These are phyloP conservation scores for Auriculariales sp. DNA, from an alignment of 768 basidiomycete species.

Conservation along the genomic window DNA sequence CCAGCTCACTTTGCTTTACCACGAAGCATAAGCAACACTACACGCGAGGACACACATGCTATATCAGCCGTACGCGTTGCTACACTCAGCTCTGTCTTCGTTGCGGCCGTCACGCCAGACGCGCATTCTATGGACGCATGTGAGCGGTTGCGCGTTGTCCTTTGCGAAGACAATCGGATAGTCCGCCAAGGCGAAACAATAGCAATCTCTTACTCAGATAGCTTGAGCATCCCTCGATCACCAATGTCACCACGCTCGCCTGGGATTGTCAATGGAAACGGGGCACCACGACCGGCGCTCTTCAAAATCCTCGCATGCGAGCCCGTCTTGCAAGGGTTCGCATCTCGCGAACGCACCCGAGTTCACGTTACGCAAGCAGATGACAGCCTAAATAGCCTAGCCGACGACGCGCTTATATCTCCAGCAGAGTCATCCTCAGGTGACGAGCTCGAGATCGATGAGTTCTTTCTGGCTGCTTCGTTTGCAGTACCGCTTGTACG, in stretches of 20 bases:
- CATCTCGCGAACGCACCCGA: neutral
- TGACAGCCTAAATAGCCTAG: neutral
- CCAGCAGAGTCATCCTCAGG: neutral
- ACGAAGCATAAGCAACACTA: too few relatives aligned
- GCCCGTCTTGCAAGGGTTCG: neutral
- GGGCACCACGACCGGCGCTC: neutral
- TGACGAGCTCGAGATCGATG: neutral
- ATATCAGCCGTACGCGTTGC: too few relatives aligned
- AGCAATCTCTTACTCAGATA: neutral
- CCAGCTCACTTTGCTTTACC: too few relatives aligned
- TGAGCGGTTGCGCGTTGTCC: too few relatives aligned
- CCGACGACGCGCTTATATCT: neutral
- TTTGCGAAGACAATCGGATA: neutral
- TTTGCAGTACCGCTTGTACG: neutral
- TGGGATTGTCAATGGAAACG: neutral
- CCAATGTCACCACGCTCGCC: neutral
- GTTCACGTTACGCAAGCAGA: neutral
- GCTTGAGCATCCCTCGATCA: neutral
- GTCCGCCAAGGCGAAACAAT: neutral
- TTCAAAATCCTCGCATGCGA: neutral
- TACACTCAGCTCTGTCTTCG: too few relatives aligned
- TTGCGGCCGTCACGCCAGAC: neutral
- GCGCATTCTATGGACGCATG: too few relatives aligned
- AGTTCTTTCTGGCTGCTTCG: neutral
- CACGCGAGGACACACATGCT: too few relatives aligned